These are phyloP conservation scores for Pleurotus cornucopiae DNA, from an alignment of 768 basidiomycete species.

Conservation along the genomic window DNA sequence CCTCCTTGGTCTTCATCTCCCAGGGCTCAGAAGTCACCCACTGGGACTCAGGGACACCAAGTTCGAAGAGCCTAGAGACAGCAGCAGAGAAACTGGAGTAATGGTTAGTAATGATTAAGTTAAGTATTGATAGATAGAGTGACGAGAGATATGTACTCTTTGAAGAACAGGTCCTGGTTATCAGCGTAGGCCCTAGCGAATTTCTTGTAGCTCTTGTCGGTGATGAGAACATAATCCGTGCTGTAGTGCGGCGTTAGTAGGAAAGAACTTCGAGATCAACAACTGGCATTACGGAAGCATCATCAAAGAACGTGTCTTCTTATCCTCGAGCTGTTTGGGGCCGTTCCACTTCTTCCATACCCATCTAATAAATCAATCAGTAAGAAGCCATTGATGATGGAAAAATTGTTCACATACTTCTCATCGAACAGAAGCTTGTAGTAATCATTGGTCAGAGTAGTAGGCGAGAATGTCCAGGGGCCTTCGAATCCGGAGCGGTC, in stretches of 20 bases:
- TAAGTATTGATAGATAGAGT: neutral
- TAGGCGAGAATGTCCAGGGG: constrained; percentile 95
- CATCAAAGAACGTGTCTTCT: constrained; percentile 85
- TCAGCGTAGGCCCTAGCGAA: constrained; percentile 84
- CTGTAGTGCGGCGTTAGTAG: constrained; percentile 26
- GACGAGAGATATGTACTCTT: constrained; percentile 60
- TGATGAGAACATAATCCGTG: constrained; percentile 83
- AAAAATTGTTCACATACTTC: constrained; percentile 40
- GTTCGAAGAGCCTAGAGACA: constrained; percentile 80
- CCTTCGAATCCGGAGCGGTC: constrained; percentile 84
- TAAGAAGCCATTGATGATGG: constrained; percentile 2
- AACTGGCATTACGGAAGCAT: constrained; percentile 78
- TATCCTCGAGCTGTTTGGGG: constrained; percentile 92
- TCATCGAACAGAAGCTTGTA: constrained; percentile 84
- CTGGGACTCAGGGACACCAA: constrained; percentile 85
- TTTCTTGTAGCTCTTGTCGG: constrained; percentile 93
- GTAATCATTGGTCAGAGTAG: constrained; percentile 82
- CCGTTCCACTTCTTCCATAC: constrained; percentile 95
- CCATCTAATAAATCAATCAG: constrained; percentile 43
- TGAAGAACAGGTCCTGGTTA: constrained; percentile 84
- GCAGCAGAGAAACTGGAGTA: constrained; percentile 74
- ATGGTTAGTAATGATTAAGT: neutral
- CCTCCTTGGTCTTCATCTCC: constrained; percentile 58
- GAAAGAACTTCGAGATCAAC: neutral
- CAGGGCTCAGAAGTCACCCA: constrained; percentile 72